These are phyloP conservation scores for Alternaria hordeiaustralica DNA, from an alignment of 2,329 filamentous ascomycete species.

Conservation along the genomic window DNA sequence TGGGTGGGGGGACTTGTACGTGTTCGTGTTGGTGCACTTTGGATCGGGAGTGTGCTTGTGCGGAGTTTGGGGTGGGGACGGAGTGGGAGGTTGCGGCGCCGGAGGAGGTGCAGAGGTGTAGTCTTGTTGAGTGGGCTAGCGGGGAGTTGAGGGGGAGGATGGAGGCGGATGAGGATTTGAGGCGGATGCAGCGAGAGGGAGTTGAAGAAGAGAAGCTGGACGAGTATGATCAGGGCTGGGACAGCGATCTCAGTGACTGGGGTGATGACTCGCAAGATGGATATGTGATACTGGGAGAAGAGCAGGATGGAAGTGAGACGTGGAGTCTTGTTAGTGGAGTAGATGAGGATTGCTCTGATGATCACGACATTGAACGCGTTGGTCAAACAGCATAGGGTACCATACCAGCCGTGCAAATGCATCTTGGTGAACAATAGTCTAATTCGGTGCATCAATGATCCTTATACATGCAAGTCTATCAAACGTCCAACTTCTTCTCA, in stretches of 20 bases:
- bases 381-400: background rate
- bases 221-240: background rate
- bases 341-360: background rate
- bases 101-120: conserved; percentile 9
- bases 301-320: background rate
- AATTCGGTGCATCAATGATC: background rate
- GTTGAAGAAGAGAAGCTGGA: background rate
- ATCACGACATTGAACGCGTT: background rate
- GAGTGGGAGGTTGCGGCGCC: background rate
- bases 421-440: background rate
- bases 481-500: conserved; percentile 22
- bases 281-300: background rate
- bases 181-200: background rate
- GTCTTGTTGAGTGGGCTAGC: conserved; percentile 10
- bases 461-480: background rate
- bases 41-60: conserved; percentile 5
- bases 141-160: conserved; percentile 1
- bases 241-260: background rate
- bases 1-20: background rate
- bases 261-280: background rate
- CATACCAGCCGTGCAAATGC: background rate
- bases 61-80: conserved; percentile 1
- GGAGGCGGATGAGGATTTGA: background rate
- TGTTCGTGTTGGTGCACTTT: background rate
- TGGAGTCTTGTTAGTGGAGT: conserved; percentile 11